Conservation (phyloP, 768 basidiomycete species). For the Collybia sp. region DNA sequence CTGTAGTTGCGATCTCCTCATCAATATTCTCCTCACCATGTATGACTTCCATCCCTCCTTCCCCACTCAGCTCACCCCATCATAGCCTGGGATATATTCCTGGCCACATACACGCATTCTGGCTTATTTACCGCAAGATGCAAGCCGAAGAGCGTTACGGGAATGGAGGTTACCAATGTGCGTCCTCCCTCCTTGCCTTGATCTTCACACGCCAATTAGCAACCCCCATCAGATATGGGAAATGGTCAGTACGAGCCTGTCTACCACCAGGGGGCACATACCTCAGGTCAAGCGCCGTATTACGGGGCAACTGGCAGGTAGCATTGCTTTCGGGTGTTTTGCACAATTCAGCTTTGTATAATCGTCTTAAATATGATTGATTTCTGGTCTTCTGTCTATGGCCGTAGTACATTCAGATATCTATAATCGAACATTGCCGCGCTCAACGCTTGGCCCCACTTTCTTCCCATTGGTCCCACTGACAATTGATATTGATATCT, state of each 20-base stretch:
- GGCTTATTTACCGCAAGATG: slow-evolving; percentile 89
- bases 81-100: slow-evolving; percentile 74
- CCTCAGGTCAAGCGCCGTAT: slow-evolving; percentile 26
- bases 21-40: slow-evolving; percentile 79
- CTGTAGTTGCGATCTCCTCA: slow-evolving; percentile 82
- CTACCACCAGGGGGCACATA: slow-evolving; percentile 19
- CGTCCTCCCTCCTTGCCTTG: slow-evolving; percentile 22
- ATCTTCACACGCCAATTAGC: background rate
- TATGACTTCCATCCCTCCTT: slow-evolving; percentile 24
- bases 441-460: too few species aligned
- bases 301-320: slow-evolving; percentile 38
- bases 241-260: slow-evolving; percentile 38
- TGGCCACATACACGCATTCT: slow-evolving; percentile 75
- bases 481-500: too few species aligned
- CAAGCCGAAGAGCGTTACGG: slow-evolving; percentile 83
- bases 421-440: too few species aligned
- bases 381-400: too few species aligned
- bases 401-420: too few species aligned
- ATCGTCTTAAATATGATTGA: too few species aligned
- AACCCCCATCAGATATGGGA: slow-evolving; percentile 27
- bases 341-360: too few species aligned
- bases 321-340: background rate
- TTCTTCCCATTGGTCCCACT: too few species aligned
- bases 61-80: background rate
- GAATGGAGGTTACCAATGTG: slow-evolving; percentile 70